These are phyloP conservation scores for Alternaria arbusti DNA, from an alignment of 2,329 filamentous ascomycete genomes.

Conservation along the genomic window DNA sequence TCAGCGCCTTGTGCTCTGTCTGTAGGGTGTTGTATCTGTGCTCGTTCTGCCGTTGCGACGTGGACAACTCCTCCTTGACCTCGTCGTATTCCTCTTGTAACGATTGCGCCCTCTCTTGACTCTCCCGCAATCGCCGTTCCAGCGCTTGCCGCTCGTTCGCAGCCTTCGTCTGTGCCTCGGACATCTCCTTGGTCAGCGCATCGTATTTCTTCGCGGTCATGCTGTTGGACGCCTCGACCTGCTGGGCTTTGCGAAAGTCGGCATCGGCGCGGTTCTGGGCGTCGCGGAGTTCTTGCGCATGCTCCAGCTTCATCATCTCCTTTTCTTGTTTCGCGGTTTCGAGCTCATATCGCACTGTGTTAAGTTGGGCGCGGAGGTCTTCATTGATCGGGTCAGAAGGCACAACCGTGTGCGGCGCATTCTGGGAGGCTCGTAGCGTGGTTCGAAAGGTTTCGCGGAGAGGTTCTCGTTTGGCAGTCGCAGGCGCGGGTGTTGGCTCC, in stretches of 20 bases:
- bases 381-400: constrained; percentile 64
- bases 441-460: constrained; percentile 51
- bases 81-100: constrained; percentile 86
- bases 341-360: constrained; percentile 84
- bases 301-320: constrained; percentile 77
- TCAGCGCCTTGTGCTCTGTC: constrained; percentile 64
- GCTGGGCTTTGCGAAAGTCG: constrained; percentile 74
- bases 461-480: constrained; percentile 41
- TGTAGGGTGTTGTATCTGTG: constrained; percentile 67
- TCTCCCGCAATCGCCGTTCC: constrained; percentile 61
- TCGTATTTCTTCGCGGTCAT: constrained; percentile 63
- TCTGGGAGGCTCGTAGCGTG: constrained; percentile 52
- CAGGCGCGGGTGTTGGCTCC: constrained; percentile 35
- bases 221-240: constrained; percentile 60
- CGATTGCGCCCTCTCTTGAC: constrained; percentile 73
- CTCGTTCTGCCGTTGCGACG: constrained; percentile 70
- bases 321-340: constrained; percentile 87
- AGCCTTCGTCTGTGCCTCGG: constrained; percentile 60
- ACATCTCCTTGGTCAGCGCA: constrained; percentile 59
- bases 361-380: constrained; percentile 86
- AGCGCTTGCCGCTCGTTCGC: constrained; percentile 62
- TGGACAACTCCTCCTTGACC: constrained; percentile 74
- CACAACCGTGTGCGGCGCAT: constrained; percentile 45
- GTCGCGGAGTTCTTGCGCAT: constrained; percentile 84
- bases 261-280: constrained; percentile 81